Conservation (phyloP, 163 green algal genomes). For the Prototheca cutis region DNA sequence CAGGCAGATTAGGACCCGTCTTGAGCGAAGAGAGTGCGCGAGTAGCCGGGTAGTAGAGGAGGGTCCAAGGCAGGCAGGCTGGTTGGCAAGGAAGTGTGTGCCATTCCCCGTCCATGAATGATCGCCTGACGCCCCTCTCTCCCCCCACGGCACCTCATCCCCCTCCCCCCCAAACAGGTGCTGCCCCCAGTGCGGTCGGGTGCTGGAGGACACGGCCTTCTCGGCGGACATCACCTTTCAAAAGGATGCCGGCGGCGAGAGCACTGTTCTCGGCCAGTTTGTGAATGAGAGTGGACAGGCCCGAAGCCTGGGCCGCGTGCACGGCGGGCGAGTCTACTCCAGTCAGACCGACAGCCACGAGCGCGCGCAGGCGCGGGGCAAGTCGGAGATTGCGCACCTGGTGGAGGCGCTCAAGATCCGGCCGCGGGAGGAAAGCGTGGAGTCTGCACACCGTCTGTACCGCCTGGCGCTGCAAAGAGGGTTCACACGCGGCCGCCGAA, state of each 20-base stretch:
- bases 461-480: slow-evolving; percentile 76
- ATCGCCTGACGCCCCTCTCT: too few species aligned
- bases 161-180: slow-evolving; percentile 29
- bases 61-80: too few species aligned
- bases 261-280: slow-evolving; percentile 58
- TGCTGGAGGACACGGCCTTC: slow-evolving; percentile 81
- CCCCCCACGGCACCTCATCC: slow-evolving; percentile 2
- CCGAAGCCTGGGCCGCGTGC: slow-evolving; percentile 46
- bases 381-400: slow-evolving; percentile 64
- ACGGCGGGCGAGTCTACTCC: slow-evolving; percentile 48
- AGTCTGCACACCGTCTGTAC: slow-evolving; percentile 65
- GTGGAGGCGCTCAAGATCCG: slow-evolving; percentile 71
- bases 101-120: too few species aligned
- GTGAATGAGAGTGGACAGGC: slow-evolving; percentile 49
- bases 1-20: too few species aligned
- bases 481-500: slow-evolving; percentile 85
- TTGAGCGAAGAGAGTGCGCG: too few species aligned
- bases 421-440: slow-evolving; percentile 56
- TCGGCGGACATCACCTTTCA: slow-evolving; percentile 75
- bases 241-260: slow-evolving; percentile 68
- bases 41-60: too few species aligned
- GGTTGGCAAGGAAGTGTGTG: too few species aligned
- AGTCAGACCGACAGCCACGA: slow-evolving; percentile 75
- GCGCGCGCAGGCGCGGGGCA: slow-evolving; percentile 56
- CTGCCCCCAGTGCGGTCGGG: slow-evolving; percentile 71